phyloP scores from a whole-genome alignment of 495 filamentous ascomycete genomes.

The Wilcoxina mikolae region DNA sequence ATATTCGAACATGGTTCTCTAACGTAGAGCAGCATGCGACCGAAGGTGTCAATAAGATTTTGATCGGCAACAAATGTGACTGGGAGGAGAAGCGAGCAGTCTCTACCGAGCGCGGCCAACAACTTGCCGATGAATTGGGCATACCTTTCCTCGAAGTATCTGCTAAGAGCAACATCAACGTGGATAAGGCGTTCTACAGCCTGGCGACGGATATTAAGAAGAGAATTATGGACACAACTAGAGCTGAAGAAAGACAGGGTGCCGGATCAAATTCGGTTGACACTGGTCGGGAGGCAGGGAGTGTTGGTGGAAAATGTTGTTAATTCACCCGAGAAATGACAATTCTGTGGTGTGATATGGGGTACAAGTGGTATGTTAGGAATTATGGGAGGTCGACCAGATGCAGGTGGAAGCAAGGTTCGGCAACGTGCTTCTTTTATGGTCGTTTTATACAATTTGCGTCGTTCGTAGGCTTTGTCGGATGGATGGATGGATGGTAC shows the following conservation, averaged over 20 bases:
- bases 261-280: conserved; percentile 59
- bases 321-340: too few relatives aligned
- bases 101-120: conserved; percentile 81
- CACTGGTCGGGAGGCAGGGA: conserved; percentile 42
- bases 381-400: neutral
- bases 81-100: conserved; percentile 98
- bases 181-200: conserved; percentile 95
- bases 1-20: conserved; percentile 98
- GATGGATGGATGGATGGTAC: neutral
- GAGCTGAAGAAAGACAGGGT: conserved; percentile 52
- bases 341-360: too few relatives aligned
- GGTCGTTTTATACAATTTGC: too few relatives aligned
- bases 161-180: conserved; percentile 97
- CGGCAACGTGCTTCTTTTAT: too few relatives aligned
- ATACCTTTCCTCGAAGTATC: conserved; percentile 98
- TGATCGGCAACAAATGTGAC: conserved; percentile 99
- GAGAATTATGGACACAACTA: conserved; percentile 70
- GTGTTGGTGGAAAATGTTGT: conserved; percentile 70
- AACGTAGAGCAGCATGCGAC: conserved; percentile 99
- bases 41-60: conserved; percentile 98
- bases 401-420: too few relatives aligned
- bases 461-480: too few relatives aligned
- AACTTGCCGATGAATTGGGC: conserved; percentile 85
- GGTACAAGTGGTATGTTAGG: neutral
- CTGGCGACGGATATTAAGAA: conserved; percentile 97